These are phyloP conservation scores for Hymenoscyphus fructigenus DNA, from an alignment of 2,329 filamentous ascomycete species.

Conservation along the genomic window DNA sequence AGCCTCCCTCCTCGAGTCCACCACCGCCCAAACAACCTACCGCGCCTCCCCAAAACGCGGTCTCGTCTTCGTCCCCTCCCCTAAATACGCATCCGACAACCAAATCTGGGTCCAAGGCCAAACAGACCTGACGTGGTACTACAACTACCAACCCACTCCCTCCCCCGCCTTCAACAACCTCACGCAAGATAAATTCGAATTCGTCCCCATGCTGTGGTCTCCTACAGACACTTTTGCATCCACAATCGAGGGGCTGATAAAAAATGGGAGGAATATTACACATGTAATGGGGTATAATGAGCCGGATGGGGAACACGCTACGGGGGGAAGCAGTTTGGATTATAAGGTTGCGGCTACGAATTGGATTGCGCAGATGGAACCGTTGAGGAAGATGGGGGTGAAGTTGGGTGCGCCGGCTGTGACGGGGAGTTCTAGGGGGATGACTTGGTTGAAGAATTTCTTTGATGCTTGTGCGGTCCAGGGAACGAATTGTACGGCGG, in stretches of 20 bases:
- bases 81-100: constrained; percentile 53
- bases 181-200: constrained; percentile 61
- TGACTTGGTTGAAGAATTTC: constrained; percentile 68
- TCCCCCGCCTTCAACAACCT: constrained; percentile 49
- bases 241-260: constrained; percentile 55
- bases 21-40: constrained; percentile 17
- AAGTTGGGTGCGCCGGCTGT: constrained; percentile 68
- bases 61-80: constrained; percentile 63
- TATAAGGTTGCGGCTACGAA: constrained; percentile 61
- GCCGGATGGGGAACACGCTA: constrained; percentile 58
- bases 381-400: constrained; percentile 62
- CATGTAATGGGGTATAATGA: constrained; percentile 77
- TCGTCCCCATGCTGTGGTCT: constrained; percentile 78
- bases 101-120: constrained; percentile 58
- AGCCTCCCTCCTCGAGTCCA: constrained; percentile 9
- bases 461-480: constrained; percentile 59
- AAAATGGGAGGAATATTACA: constrained; percentile 55
- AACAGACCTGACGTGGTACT: constrained; percentile 76
- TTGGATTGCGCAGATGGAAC: constrained; percentile 72
- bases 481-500: constrained; percentile 55
- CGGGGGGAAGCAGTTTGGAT: constrained; percentile 62
- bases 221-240: constrained; percentile 57
- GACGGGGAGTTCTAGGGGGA: constrained; percentile 58
- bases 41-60: constrained; percentile 58
- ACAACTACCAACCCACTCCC: constrained; percentile 68